Percentiles rank a stretch among this genome's conserved stretches.
Conservation (phyloP, 23 red algal species). For the Agarophyton chilense region DNA sequence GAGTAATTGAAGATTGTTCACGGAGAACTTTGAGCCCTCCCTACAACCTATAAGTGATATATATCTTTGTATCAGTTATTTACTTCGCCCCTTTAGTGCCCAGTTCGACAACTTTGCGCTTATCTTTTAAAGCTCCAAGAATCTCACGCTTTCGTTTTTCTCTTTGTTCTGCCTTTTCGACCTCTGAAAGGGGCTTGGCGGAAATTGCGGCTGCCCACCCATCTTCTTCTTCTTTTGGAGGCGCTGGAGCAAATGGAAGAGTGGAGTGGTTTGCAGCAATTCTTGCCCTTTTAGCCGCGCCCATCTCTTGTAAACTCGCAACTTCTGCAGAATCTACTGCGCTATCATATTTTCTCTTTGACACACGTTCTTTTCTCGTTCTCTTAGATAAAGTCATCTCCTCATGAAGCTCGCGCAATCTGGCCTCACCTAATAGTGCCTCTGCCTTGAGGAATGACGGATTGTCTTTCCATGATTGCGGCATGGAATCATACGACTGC, state of each 20-base stretch:
- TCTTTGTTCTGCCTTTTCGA: conserved; percentile 43
- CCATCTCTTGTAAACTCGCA: not conserved
- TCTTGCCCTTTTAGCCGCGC: conserved; percentile 26
- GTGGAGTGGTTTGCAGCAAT: conserved; percentile 16
- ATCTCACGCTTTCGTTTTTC: conserved; percentile 53
- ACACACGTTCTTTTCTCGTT: conserved; percentile 18
- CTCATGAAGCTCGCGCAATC: not conserved
- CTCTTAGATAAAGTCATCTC: not conserved
- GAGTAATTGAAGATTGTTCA: not conserved
- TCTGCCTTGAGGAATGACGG: not conserved
- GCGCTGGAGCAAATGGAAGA: not conserved
- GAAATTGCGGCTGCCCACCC: conserved; percentile 65
- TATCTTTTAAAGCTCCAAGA: conserved; percentile 20
- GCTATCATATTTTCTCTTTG: conserved; percentile 30
- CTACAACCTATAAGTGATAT: not conserved
- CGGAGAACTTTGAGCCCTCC: not conserved
- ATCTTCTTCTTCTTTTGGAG: conserved; percentile 52
- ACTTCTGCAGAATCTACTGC: conserved; percentile 17
- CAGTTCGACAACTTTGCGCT: conserved; percentile 3
- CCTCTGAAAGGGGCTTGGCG: conserved; percentile 39
- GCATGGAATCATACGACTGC: not conserved
- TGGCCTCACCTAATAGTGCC: conserved; percentile 13
- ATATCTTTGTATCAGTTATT: not conserved
- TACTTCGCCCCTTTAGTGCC: conserved; percentile 2
- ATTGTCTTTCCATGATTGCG: conserved; percentile 36